Conservation (phyloP, 2,329 filamentous ascomycete species). For the Sporothrix pseudoabietina region DNA sequence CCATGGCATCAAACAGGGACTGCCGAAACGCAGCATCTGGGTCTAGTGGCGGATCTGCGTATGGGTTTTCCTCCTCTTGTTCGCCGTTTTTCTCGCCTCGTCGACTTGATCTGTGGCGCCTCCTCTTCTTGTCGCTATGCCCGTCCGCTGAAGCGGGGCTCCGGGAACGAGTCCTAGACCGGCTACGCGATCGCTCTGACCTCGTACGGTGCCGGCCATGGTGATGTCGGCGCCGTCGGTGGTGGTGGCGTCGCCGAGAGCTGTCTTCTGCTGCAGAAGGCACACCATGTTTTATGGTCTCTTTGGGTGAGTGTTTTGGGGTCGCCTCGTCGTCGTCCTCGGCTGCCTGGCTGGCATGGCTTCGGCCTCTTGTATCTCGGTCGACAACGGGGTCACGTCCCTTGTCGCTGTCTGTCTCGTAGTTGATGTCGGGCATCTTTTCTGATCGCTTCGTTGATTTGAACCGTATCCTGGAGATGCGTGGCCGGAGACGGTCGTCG, state of each 20-base stretch:
- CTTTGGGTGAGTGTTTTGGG: not conserved
- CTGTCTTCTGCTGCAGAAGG: not conserved
- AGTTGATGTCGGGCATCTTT: not conserved
- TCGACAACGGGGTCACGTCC: not conserved
- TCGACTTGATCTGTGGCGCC: not conserved
- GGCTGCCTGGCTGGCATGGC: not conserved
- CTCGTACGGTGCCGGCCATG: not conserved
- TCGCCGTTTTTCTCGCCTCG: conserved; percentile 1
- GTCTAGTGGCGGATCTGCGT: conserved; percentile 55
- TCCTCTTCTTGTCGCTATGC: not conserved
- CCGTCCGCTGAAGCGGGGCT: not conserved
- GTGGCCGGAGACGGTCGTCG: not conserved
- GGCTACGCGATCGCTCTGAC: not conserved
- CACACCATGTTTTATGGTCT: not conserved
- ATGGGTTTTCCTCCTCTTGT: conserved; percentile 44
- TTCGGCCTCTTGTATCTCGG: not conserved
- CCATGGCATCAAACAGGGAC: conserved; percentile 94
- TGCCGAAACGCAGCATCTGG: conserved; percentile 82
- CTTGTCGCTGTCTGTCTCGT: conserved; percentile 9
- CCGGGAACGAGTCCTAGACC: not conserved
- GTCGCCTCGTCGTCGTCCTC: not conserved
- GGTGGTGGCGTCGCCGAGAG: conserved; percentile 6
- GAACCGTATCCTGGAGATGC: conserved; percentile 6
- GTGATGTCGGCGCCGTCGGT: conserved; percentile 1
- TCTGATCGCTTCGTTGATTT: not conserved